phyloP scores from a whole-genome alignment of 768 basidiomycete genomes.

The Auriscalpium orientale region DNA sequence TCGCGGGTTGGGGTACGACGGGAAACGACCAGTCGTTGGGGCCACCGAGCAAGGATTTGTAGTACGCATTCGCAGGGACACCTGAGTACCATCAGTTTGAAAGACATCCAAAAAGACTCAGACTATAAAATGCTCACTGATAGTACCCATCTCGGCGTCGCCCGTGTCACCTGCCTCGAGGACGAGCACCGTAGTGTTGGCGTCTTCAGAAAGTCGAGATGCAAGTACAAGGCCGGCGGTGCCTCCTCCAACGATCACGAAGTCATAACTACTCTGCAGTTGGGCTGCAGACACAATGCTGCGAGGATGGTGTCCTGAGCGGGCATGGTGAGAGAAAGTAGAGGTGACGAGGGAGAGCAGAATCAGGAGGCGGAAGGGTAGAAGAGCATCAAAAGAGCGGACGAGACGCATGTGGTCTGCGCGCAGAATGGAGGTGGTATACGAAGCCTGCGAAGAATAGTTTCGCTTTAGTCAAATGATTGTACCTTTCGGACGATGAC shows the following conservation, averaged over 20 bases:
- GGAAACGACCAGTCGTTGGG: conserved; percentile 50
- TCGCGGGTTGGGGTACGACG: conserved; percentile 39
- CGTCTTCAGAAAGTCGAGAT: conserved; percentile 37
- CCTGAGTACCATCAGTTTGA: conserved; percentile 24
- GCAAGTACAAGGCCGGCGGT: conserved; percentile 42
- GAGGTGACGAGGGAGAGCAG: no score
- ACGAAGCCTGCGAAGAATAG: no score
- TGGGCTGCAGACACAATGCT: conserved; percentile 34
- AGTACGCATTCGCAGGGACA: conserved; percentile 45
- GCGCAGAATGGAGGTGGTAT: no score
- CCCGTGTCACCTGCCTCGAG: conserved; percentile 40
- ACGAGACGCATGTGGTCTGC: no score
- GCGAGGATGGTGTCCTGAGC: conserved; percentile 12
- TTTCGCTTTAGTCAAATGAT: no score
- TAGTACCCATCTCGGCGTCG: conserved; percentile 26
- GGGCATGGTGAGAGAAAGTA: no score
- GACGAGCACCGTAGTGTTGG: conserved; percentile 35
- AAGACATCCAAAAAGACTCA: background rate
- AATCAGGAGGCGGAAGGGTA: no score
- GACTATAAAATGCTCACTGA: conserved; percentile 22
- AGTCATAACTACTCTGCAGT: conserved; percentile 41
- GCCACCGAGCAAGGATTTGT: conserved; percentile 37
- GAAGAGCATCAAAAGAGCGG: no score
- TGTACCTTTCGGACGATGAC: no score
- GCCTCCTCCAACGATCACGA: conserved; percentile 44